Conservation (phyloP, 345 rosid genomes). For the Salix arbutifolia region DNA sequence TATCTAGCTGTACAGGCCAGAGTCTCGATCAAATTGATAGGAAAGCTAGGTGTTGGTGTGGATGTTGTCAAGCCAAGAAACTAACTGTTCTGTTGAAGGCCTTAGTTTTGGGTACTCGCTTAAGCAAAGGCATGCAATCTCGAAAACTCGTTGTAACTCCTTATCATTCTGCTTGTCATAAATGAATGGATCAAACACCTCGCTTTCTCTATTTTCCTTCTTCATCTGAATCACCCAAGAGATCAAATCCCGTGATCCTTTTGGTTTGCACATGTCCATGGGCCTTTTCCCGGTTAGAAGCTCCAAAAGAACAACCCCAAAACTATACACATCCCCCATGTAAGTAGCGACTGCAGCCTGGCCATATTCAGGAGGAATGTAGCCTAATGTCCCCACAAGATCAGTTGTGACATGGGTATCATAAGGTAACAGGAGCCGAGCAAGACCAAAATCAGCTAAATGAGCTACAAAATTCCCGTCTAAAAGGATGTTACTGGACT, state of each 20-base stretch:
- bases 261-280: slow-evolving; percentile 84
- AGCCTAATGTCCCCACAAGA: slow-evolving; percentile 90
- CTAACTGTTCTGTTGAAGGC: slow-evolving; percentile 69
- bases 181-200: slow-evolving; percentile 61
- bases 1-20: slow-evolving; percentile 12
- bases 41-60: slow-evolving; percentile 18
- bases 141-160: slow-evolving; percentile 57
- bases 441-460: slow-evolving; percentile 92
- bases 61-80: slow-evolving; percentile 54
- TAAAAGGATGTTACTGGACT: slow-evolving; percentile 81
- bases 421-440: slow-evolving; percentile 80
- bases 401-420: slow-evolving; percentile 96
- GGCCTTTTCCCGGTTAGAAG: slow-evolving; percentile 87
- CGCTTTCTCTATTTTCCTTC: slow-evolving; percentile 55
- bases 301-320: slow-evolving; percentile 89
- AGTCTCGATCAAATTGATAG: neutral
- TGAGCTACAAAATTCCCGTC: slow-evolving; percentile 82
- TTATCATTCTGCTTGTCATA: slow-evolving; percentile 52
- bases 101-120: slow-evolving; percentile 70
- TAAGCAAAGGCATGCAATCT: slow-evolving; percentile 72
- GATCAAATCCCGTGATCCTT: slow-evolving; percentile 77
- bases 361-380: slow-evolving; percentile 94
- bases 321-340: slow-evolving; percentile 94
- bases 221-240: slow-evolving; percentile 85
- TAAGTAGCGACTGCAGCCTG: slow-evolving; percentile 76